Conservation (phyloP, 768 basidiomycete genomes). For the Stropharia rugosoannulata region DNA sequence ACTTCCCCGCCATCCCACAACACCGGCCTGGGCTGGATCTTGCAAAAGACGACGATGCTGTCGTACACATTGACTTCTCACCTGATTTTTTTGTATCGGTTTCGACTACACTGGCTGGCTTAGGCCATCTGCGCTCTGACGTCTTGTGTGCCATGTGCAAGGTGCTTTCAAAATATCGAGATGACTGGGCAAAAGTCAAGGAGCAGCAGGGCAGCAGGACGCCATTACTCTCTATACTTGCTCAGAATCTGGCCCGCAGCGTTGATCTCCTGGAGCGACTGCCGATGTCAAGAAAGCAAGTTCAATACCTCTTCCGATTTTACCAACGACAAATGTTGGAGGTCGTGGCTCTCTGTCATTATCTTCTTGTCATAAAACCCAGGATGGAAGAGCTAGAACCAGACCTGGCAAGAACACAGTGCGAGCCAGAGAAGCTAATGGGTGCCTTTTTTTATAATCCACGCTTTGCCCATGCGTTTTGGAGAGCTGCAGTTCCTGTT, state of each 20-base stretch:
- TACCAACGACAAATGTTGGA: conserved; percentile 5
- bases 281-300: conserved; percentile 2
- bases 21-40: too few relatives aligned
- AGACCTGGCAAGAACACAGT: background rate
- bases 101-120: background rate
- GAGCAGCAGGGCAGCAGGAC: background rate
- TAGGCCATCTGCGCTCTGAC: background rate
- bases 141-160: background rate
- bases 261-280: background rate
- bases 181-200: background rate
- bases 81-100: too few relatives aligned
- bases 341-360: background rate
- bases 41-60: too few relatives aligned
- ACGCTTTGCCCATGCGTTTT: background rate
- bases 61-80: too few relatives aligned
- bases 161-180: background rate
- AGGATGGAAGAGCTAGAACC: background rate
- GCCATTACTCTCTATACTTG: too few relatives aligned
- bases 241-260: background rate
- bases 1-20: too few relatives aligned
- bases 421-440: background rate
- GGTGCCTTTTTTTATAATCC: background rate
- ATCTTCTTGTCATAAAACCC: background rate
- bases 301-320: conserved; percentile 1
- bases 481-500: conserved; percentile 5